Percentiles rank a stretch among this genome's conserved stretches.
Evolutionary conservation across 1,284 basidiomycete species (phyloP).

Genomic region (Cystobasidium sp.): DNA sequence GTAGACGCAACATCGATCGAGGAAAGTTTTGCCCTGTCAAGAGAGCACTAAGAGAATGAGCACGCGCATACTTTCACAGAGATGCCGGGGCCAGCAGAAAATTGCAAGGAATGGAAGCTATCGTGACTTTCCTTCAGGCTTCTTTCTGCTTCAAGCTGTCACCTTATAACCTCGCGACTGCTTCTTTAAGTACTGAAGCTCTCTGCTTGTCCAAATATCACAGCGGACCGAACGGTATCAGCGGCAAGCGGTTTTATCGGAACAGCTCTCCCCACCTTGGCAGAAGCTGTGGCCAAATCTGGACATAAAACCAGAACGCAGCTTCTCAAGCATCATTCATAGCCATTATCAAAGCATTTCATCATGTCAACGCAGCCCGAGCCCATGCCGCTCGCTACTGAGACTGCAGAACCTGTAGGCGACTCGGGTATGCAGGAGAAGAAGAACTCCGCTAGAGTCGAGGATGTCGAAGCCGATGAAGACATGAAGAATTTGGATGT

Average conservation of each 20-base stretch:
- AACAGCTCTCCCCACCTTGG: too few species aligned
- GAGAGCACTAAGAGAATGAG: background rate
- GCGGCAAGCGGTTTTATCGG: too few species aligned
- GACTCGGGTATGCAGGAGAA: background rate
- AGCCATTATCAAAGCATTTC: background rate
- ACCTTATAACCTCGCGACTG: background rate
- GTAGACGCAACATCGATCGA: constrained; percentile 4
- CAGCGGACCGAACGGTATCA: too few species aligned
- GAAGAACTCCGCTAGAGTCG: constrained; percentile 11
- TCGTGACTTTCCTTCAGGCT: background rate
- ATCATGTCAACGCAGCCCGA: constrained; percentile 22
- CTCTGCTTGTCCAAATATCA: too few species aligned
- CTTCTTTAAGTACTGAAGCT: too few species aligned
- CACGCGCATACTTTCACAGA: constrained; percentile 15
- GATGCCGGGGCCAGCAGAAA: background rate
- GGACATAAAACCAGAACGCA: too few species aligned
- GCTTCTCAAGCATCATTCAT: too few species aligned
- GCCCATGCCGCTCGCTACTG: constrained; percentile 7
- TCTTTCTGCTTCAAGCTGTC: background rate
- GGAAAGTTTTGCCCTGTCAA: background rate
- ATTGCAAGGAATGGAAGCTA: background rate
- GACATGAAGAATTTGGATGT: constrained; percentile 24
- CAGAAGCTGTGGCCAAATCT: too few species aligned
- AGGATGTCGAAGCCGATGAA: constrained; percentile 35
- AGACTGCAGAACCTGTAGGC: constrained; percentile 14